Base-by-base conservation (phyloP, 2,329 filamentous ascomycete genomes). In the Chaetomiaceae sp. region DNA sequence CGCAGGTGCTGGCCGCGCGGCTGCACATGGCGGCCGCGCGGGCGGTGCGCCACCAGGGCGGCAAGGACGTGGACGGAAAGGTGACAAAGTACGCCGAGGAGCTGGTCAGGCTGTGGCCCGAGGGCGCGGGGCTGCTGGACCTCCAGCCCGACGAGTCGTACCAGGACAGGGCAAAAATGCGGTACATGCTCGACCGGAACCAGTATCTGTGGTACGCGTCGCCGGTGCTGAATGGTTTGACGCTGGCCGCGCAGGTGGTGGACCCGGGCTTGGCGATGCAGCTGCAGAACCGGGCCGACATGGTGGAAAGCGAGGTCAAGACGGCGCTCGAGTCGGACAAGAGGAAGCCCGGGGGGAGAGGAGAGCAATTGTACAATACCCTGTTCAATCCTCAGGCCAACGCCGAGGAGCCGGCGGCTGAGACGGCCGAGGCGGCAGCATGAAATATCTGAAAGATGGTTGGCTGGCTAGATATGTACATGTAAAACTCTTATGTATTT, bases 21-120 rank as follows among this genome's bases (percentile, higher is more conserved):
- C 66, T 78, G 55, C 71, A 78, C 60, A 64, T 78, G 46, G 68
- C 71, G 11, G 72, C 76, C 12, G 67, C 66, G n/a, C 60, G 72
- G 17, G 72, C 68, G 1, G 65, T 66, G 22, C 67, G 67, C 61
- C 63, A 61, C 57, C 57, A 66, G n/a, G 64, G 56, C 22, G 64
- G 61, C 22, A 59, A 61, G 43, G 70, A 70, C 27, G 48, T 63
- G 8, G 56, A 65, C 50, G 69, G 66, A 8, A 69, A 68, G 61
- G 68, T 76, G 45, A 56, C 61, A 47, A 66, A 68, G 62, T 69
- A 70, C 56, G 72, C 72, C 9, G 58, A 58, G 45, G 60, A 69
- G 60, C 51, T 79, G 38, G 64, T 72, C 20, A 47, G 58, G 47
- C 58, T 71, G 40, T 78, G 76, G 75, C 73, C 74, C 29, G 66